phyloP scores from a whole-genome alignment of 176 grass and related monocot genomes.

The Musa schizocarpa region DNA sequence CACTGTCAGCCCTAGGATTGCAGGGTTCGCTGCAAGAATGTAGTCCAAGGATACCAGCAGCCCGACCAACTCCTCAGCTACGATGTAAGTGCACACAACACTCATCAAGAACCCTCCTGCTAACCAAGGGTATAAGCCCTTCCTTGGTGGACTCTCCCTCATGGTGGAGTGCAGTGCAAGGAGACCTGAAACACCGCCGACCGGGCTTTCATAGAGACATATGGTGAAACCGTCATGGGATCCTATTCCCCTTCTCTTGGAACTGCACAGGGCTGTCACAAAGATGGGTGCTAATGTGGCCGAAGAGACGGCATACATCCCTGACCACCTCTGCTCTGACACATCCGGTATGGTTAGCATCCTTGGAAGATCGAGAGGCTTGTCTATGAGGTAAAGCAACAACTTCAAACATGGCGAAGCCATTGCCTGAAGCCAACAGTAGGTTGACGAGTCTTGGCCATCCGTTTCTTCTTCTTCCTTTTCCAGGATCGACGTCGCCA shows the following conservation, averaged over 20 bases:
- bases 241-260: slow-evolving; percentile 6
- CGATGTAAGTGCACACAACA: slow-evolving; percentile 68
- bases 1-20: slow-evolving; percentile 67
- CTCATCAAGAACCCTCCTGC: slow-evolving; percentile 73
- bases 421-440: not conserved
- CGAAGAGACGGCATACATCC: slow-evolving; percentile 38
- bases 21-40: slow-evolving; percentile 44
- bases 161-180: slow-evolving; percentile 34
- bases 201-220: slow-evolving; percentile 5
- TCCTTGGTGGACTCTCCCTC: slow-evolving; percentile 1
- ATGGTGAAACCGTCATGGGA: slow-evolving; percentile 6
- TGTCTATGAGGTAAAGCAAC: slow-evolving; percentile 22
- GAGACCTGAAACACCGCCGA: slow-evolving; percentile 19
- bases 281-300: slow-evolving; percentile 45
- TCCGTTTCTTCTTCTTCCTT: not conserved
- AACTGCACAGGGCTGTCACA: slow-evolving; percentile 39
- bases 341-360: slow-evolving; percentile 78
- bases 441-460: not conserved
- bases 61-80: slow-evolving; percentile 67
- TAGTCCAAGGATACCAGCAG: slow-evolving; percentile 58
- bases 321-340: slow-evolving; percentile 44
- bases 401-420: not conserved
- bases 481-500: slow-evolving; percentile 27
- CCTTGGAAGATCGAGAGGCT: slow-evolving; percentile 72
- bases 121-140: slow-evolving; percentile 44